Percentiles rank a stretch among this genome's conserved stretches.
Conservation (phyloP, 2,329 filamentous ascomycete genomes). For the Aspergillus tubingensis region DNA sequence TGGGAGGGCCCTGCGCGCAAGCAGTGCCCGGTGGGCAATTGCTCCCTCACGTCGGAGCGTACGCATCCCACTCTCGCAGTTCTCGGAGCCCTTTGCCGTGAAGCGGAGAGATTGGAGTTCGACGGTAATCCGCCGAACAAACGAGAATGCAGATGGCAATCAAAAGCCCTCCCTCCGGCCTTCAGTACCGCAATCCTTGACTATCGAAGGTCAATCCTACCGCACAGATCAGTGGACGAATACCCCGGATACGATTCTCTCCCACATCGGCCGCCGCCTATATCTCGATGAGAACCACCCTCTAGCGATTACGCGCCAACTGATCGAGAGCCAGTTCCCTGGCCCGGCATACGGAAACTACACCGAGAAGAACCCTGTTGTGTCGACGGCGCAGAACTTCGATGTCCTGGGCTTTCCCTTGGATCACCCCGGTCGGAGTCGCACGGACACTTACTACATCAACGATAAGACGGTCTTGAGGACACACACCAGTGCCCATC, state of each 20-base stretch:
- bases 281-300: constrained; percentile 92
- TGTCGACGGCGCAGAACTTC: constrained; percentile 85
- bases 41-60: constrained; percentile 25
- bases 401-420: constrained; percentile 90
- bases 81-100: constrained; percentile 19
- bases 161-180: constrained; percentile 4
- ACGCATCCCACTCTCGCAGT: constrained; percentile 23
- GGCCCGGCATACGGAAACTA: constrained; percentile 71
- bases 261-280: constrained; percentile 73
- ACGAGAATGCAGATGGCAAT: constrained; percentile 17
- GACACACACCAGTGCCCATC: constrained; percentile 93
- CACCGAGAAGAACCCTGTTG: constrained; percentile 78
- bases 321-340: constrained; percentile 89
- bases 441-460: constrained; percentile 94
- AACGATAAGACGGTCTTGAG: constrained; percentile 80
- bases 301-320: constrained; percentile 81
- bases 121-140: constrained; percentile 29
- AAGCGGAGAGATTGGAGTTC: constrained; percentile 36
- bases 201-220: constrained; percentile 66
- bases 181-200: constrained; percentile 41
- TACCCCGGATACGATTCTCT: constrained; percentile 71
- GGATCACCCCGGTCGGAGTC: constrained; percentile 83
- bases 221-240: constrained; percentile 82
- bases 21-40: constrained; percentile 38
- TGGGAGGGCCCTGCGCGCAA: constrained; percentile 41